A percentile compares a stretch with the other conserved stretches of the same genome.
These are phyloP conservation scores for Fusarium longipes DNA, from an alignment of 2,329 filamentous ascomycete species.

Conservation along the genomic window DNA sequence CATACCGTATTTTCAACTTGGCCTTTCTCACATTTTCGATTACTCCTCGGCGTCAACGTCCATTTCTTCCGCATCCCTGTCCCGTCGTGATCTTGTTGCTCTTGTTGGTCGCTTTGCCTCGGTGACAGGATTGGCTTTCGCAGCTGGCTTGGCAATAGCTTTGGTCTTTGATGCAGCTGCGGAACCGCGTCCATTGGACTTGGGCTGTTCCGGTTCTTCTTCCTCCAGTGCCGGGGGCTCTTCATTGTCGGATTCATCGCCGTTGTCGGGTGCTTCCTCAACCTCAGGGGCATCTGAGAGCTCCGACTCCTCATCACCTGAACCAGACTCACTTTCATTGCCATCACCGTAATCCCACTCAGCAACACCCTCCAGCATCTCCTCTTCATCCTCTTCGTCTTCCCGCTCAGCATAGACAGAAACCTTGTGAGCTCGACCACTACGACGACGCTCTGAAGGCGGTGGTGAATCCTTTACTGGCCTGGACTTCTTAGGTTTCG, in stretches of 20 bases:
- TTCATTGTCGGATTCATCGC: slow-evolving; percentile 27
- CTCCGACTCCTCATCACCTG: slow-evolving; percentile 36
- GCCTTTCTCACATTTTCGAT: not conserved
- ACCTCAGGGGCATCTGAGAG: slow-evolving; percentile 40
- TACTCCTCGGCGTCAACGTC: slow-evolving; percentile 52
- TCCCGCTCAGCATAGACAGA: slow-evolving; percentile 68
- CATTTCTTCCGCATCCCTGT: slow-evolving; percentile 50
- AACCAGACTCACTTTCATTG: slow-evolving; percentile 36
- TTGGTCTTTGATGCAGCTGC: slow-evolving; percentile 40
- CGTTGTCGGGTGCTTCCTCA: slow-evolving; percentile 24
- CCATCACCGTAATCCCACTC: slow-evolving; percentile 63
- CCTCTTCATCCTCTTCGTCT: slow-evolving; percentile 68
- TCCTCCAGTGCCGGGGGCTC: slow-evolving; percentile 31
- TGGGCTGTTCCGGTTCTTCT: slow-evolving; percentile 38
- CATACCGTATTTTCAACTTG: slow-evolving; percentile 24
- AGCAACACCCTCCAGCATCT: slow-evolving; percentile 70
- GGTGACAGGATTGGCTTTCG: slow-evolving; percentile 44
- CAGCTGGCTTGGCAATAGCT: slow-evolving; percentile 35
- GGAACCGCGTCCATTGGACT: slow-evolving; percentile 44
- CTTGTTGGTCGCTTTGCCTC: slow-evolving; percentile 39
- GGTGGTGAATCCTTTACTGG: slow-evolving; percentile 50
- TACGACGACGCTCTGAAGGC: slow-evolving; percentile 64
- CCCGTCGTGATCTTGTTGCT: slow-evolving; percentile 45
- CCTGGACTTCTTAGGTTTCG: slow-evolving; percentile 48
- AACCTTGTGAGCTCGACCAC: slow-evolving; percentile 61